Conservation (phyloP, 2,329 filamentous ascomycete genomes). For the Neospermospora avenae region DNA sequence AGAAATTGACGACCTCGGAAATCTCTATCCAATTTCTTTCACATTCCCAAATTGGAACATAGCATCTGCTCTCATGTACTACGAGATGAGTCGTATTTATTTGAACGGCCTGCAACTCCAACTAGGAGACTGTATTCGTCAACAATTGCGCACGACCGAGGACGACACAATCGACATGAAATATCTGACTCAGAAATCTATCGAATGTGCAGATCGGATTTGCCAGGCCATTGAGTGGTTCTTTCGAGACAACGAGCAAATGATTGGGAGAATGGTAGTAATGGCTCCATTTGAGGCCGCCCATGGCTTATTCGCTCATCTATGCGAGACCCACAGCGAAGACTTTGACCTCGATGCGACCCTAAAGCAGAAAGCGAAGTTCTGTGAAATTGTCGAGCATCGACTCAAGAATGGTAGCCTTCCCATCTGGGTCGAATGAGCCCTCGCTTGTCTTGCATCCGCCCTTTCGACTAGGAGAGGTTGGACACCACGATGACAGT, state of each 20-base stretch:
- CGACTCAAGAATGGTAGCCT: constrained; percentile 1
- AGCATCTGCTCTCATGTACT: constrained; percentile 10
- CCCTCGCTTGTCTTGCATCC: background rate
- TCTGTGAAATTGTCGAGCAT: constrained; percentile 3
- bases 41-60: constrained; percentile 8
- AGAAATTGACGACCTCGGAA: background rate
- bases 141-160: background rate
- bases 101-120: constrained; percentile 11
- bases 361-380: constrained; percentile 6
- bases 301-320: background rate
- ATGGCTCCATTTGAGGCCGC: constrained; percentile 16
- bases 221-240: constrained; percentile 18
- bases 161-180: background rate
- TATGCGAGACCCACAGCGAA: background rate
- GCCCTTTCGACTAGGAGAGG: too few species aligned
- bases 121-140: background rate
- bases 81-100: constrained; percentile 14
- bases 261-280: constrained; percentile 11
- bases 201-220: constrained; percentile 11
- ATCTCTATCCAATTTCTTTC: constrained; percentile 8
- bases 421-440: background rate
- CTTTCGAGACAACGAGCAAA: constrained; percentile 9
- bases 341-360: background rate
- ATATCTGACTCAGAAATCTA: background rate
- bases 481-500: too few species aligned